Evolutionary conservation across 768 basidiomycete genomes (phyloP).

Genomic region (Termitomyces sp.): DNA sequence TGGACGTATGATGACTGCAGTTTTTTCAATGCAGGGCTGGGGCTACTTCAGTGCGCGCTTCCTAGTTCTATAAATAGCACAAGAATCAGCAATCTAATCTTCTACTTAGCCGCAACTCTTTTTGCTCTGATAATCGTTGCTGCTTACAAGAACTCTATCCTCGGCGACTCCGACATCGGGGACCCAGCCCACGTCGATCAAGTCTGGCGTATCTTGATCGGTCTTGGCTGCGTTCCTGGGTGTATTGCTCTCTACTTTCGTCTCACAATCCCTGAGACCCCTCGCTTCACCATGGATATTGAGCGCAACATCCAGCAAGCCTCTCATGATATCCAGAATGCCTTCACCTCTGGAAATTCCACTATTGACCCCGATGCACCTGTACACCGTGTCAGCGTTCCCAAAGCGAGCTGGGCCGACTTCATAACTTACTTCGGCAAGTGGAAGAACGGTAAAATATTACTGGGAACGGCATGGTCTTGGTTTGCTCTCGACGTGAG

Average conservation of each 20-base stretch:
- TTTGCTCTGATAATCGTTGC: constrained; percentile 59
- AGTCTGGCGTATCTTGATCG: constrained; percentile 85
- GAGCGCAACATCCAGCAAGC: constrained; percentile 80
- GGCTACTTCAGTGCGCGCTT: constrained; percentile 64
- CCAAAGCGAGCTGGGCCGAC: constrained; percentile 65
- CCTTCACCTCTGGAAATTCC: constrained; percentile 38
- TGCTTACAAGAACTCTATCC: constrained; percentile 61
- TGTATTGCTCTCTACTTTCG: constrained; percentile 88
- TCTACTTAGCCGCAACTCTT: constrained; percentile 51
- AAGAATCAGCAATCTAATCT: no score
- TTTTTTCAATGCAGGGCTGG: constrained; percentile 86
- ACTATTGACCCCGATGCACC: constrained; percentile 51
- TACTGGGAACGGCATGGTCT: constrained; percentile 76
- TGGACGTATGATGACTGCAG: constrained; percentile 86
- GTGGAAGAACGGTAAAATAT: constrained; percentile 76
- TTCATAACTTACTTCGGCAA: constrained; percentile 66
- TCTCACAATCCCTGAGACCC: constrained; percentile 88
- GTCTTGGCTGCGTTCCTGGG: constrained; percentile 81
- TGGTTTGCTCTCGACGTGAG: constrained; percentile 87
- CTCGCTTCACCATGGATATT: constrained; percentile 89
- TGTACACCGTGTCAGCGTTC: constrained; percentile 60
- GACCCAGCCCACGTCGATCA: constrained; percentile 56
- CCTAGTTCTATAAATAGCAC: neutral
- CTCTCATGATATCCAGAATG: constrained; percentile 64
- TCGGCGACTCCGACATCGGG: constrained; percentile 34